Base-by-base conservation (phyloP, 2,329 filamentous ascomycete genomes). In the Diaporthe citrichinensis region DNA sequence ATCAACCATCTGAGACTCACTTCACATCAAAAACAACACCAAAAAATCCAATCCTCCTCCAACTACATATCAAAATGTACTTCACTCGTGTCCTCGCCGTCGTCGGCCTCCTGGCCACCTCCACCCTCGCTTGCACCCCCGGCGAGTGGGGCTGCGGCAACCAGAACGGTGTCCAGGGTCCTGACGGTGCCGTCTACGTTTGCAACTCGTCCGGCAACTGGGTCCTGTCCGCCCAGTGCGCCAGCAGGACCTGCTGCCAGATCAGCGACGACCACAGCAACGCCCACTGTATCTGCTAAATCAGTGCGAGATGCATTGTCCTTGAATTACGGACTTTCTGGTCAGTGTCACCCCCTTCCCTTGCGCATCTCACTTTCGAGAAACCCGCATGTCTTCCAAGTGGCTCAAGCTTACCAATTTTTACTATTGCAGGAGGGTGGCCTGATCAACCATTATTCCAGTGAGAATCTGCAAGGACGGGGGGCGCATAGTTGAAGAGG, bases 141-240 rank as follows among this genome's bases (percentile, higher is more conserved):
- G 53, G 72, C 53, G 17, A 67, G 28, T 74, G 62, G 62, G 31
- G 59, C 23, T 74, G 72, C 31, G 72, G 72, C 25, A 74, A 74
- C 72, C 72, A 71, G 51, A 36, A 74, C 31, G 72, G 72, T 8
- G 72, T 68, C 20, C 72, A 41, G 14, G 72, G 72, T 7, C 72
- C 72, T 3, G 72, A 74, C n/a, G 72, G 72, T 23, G 72, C 72
- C 15, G 53, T 74, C n/a, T 74, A 74, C 41, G 72, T 69, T 17
- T 74, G 72, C 44, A 44, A 39, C 72, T 71, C 72, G 12, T 58
- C 72, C 20, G 72, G 72, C 10, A 59, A 59, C n/a, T 74, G 72
- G 72, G 72, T 53, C 6, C 53, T 69, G 25, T 69, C 53, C 20
- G 61, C 72, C 6, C 72, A 59, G 61, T 74, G 72, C 62, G 15